phyloP scores from a whole-genome alignment of 2,329 filamentous ascomycete species.

The Hortaea werneckii region DNA sequence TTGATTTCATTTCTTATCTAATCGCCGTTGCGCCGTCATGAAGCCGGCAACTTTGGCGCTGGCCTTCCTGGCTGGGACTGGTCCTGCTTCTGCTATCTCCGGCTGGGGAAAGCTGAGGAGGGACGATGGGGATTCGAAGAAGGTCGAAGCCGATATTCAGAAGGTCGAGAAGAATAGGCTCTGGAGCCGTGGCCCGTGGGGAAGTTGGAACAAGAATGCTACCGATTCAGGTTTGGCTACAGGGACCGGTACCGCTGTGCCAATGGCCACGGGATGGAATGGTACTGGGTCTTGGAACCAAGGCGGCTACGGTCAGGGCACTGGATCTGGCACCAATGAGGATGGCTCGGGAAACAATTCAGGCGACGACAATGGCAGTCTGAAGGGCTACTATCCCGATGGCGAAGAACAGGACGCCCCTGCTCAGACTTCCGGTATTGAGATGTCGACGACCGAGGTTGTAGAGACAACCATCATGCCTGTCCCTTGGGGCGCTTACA shows the following conservation, averaged over 20 bases:
- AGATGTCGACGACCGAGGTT: neutral
- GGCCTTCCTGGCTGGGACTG: conserved; percentile 3
- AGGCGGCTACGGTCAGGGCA: neutral
- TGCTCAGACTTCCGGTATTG: neutral
- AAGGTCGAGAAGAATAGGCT: neutral
- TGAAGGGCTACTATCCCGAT: neutral
- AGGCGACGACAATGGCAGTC: neutral
- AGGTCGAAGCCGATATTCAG: neutral
- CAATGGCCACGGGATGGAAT: neutral
- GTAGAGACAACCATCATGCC: neutral
- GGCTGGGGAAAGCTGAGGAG: neutral
- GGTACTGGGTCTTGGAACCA: neutral
- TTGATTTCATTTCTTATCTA: neutral
- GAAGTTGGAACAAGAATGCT: neutral
- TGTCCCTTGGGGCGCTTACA: conserved; percentile 1
- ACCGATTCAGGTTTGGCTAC: neutral
- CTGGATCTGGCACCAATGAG: neutral
- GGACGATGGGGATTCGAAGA: neutral
- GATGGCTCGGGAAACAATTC: neutral
- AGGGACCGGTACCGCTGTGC: neutral
- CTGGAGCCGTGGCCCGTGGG: neutral
- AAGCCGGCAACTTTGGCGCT: conserved; percentile 4
- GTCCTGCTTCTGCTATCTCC: conserved; percentile 1
- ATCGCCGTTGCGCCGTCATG: conserved; percentile 2
- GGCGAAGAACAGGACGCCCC: neutral